These are phyloP conservation scores for Leccinellum rugosiceps DNA, from an alignment of 768 basidiomycete genomes.

Conservation along the genomic window DNA sequence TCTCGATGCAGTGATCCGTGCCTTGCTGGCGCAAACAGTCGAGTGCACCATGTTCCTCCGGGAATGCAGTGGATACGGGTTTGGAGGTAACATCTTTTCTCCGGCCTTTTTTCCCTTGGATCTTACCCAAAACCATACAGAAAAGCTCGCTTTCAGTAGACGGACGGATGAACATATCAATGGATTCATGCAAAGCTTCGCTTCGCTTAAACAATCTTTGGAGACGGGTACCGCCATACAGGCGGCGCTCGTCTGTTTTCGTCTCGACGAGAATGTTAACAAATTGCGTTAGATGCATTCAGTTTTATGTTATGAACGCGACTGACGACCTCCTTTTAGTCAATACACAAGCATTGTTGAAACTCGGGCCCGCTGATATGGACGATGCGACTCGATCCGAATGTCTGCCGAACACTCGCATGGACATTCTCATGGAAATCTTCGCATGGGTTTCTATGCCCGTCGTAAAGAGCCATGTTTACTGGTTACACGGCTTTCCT, in stretches of 20 bases:
- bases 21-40: slow-evolving; percentile 31
- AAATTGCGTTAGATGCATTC: slow-evolving; percentile 20
- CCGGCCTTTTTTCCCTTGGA: neutral
- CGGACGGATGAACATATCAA: slow-evolving; percentile 22
- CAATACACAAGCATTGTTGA: slow-evolving; percentile 18
- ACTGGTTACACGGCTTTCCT: slow-evolving; percentile 35
- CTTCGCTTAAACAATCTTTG: slow-evolving; percentile 24
- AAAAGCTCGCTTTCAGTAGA: slow-evolving; percentile 10
- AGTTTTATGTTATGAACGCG: neutral
- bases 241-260: slow-evolving; percentile 26
- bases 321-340: slow-evolving; percentile 12
- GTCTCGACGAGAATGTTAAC: slow-evolving; percentile 26
- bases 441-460: slow-evolving; percentile 25
- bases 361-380: slow-evolving; percentile 30
- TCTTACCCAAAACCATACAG: slow-evolving; percentile 15
- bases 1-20: slow-evolving; percentile 27
- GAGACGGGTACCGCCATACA: slow-evolving; percentile 25
- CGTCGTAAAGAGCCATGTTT: slow-evolving; percentile 18
- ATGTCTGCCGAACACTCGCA: slow-evolving; percentile 32
- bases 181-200: slow-evolving; percentile 21
- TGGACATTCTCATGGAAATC: slow-evolving; percentile 27
- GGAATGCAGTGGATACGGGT: slow-evolving; percentile 35
- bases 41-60: slow-evolving; percentile 37
- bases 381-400: slow-evolving; percentile 21
- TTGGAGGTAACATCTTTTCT: slow-evolving; percentile 25